These are phyloP conservation scores for Xylariales sp. DNA, from an alignment of 2,329 filamentous ascomycete genomes.

Conservation along the genomic window DNA sequence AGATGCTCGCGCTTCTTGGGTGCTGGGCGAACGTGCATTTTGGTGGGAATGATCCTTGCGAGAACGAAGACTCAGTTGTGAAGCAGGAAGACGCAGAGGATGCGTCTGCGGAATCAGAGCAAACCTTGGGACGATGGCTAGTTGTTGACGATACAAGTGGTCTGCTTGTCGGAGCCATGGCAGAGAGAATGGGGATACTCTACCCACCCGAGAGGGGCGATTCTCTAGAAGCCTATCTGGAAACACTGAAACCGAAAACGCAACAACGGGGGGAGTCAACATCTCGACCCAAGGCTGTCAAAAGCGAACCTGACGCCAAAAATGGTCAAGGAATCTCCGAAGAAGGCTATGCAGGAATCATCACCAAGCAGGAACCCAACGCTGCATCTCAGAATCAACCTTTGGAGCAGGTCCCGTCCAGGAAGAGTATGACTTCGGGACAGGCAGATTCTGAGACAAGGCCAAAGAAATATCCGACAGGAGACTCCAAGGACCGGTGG, in stretches of 20 bases:
- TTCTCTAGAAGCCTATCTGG: constrained; percentile 11
- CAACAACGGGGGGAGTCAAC: constrained; percentile 9
- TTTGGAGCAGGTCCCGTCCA: not conserved
- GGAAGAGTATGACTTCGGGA: constrained; percentile 9
- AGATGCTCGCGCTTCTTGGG: constrained; percentile 73
- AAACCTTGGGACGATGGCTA: constrained; percentile 61
- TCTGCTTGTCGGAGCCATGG: constrained; percentile 74
- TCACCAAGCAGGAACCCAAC: not conserved
- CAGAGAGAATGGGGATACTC: constrained; percentile 83
- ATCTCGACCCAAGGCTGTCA: constrained; percentile 4
- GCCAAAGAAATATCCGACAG: constrained; percentile 10
- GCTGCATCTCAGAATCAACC: not conserved
- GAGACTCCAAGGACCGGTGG: constrained; percentile 13
- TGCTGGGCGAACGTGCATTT: constrained; percentile 91
- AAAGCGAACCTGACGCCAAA: constrained; percentile 1
- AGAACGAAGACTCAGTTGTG: constrained; percentile 13
- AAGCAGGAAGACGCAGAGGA: constrained; percentile 14
- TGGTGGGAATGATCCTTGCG: constrained; percentile 36
- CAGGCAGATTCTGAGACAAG: constrained; percentile 8
- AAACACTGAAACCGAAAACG: constrained; percentile 12
- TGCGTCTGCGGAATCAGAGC: constrained; percentile 27
- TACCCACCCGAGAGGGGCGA: constrained; percentile 38
- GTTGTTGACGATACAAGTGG: constrained; percentile 86
- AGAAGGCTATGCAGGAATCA: not conserved
- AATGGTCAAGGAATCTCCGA: not conserved